Evolutionary conservation across 1,284 basidiomycete species (phyloP).

Genomic region (Gymnopus androsaceus): DNA sequence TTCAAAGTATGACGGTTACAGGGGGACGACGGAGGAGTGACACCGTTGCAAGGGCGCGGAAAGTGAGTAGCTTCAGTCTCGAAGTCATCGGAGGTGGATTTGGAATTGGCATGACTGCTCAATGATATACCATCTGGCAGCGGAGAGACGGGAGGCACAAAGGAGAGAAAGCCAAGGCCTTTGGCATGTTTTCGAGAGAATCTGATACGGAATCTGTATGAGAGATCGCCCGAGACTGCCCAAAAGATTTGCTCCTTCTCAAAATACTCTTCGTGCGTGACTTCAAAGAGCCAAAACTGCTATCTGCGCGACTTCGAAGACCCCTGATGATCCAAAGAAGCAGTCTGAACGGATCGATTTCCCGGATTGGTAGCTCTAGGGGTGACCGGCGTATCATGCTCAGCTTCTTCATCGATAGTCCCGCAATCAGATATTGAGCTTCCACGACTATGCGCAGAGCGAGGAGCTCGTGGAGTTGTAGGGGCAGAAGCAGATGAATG

Average conservation of each 20-base stretch:
- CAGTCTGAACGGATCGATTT: too few relatives aligned
- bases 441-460: background rate
- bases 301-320: background rate
- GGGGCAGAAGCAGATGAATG: background rate
- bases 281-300: background rate
- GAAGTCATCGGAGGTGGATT: too few relatives aligned
- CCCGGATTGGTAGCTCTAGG: background rate
- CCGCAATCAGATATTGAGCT: background rate
- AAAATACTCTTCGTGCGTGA: background rate
- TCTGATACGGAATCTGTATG: background rate
- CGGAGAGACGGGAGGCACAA: too few relatives aligned
- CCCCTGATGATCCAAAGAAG: background rate
- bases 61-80: too few relatives aligned
- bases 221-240: background rate
- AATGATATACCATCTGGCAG: too few relatives aligned
- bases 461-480: background rate
- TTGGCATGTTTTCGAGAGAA: slow-evolving; percentile 2
- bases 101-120: too few relatives aligned
- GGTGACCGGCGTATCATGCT: background rate
- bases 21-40: too few relatives aligned
- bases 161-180: slow-evolving; percentile 3
- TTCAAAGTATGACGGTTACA: too few relatives aligned
- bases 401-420: background rate
- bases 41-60: too few relatives aligned
- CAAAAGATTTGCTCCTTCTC: background rate